These are phyloP conservation scores for Cydonia oblonga DNA, from an alignment of 331 rosid species.

Conservation along the genomic window DNA sequence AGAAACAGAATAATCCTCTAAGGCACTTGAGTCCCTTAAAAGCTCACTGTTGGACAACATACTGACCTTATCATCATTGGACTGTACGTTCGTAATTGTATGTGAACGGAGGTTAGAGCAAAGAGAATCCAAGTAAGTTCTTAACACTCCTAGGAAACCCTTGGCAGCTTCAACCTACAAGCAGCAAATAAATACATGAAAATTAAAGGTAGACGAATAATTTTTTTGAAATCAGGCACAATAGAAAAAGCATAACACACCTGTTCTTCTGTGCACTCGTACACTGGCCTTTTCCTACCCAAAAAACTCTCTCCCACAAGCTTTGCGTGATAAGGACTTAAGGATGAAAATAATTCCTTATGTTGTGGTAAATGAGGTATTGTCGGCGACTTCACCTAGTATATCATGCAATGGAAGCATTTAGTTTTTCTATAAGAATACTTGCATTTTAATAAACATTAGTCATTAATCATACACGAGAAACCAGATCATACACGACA, in stretches of 20 bases:
- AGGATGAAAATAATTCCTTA: slow-evolving; percentile 52
- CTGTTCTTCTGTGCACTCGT: slow-evolving; percentile 90
- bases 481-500: neutral
- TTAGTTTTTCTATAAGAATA: neutral
- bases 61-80: slow-evolving; percentile 88
- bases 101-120: slow-evolving; percentile 86
- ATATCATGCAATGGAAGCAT: slow-evolving; percentile 9
- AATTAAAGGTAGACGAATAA: neutral
- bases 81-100: slow-evolving; percentile 93
- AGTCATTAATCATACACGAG: neutral
- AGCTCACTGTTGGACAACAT: neutral
- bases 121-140: slow-evolving; percentile 92
- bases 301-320: slow-evolving; percentile 94
- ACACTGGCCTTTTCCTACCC: slow-evolving; percentile 78
- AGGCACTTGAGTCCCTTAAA: neutral
- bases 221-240: neutral
- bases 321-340: slow-evolving; percentile 74
- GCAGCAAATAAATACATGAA: neutral
- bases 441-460: neutral
- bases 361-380: slow-evolving; percentile 77
- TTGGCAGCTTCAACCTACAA: slow-evolving; percentile 74
- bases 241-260: slow-evolving; percentile 27
- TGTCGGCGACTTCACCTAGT: slow-evolving; percentile 72
- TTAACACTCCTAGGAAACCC: slow-evolving; percentile 63
- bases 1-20: neutral